Conservation (phyloP, 208 protist species). For the Acanthamoeba royreba region DNA sequence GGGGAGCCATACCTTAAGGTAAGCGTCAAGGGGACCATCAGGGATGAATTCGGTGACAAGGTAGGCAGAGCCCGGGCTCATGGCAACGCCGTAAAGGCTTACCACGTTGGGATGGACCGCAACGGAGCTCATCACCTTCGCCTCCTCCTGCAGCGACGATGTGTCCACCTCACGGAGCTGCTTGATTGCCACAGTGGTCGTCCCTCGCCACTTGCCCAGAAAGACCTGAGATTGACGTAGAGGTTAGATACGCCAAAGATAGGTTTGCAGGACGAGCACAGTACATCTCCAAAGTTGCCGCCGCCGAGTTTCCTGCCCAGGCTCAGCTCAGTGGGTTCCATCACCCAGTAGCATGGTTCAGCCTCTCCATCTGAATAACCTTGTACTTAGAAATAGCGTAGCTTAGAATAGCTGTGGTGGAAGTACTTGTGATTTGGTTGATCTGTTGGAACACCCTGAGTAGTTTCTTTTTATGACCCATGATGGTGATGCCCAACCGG, state of each 20-base stretch:
- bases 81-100: conserved; percentile 1
- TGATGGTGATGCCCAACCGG: not conserved
- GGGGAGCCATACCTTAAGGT: not conserved
- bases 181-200: not conserved
- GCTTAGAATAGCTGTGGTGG: not conserved
- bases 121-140: not conserved
- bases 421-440: not conserved
- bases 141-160: not conserved
- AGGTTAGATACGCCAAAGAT: not conserved
- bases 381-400: not conserved
- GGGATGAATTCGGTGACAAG: conserved; percentile 37
- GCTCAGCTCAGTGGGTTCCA: not conserved
- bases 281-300: not conserved
- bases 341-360: not conserved
- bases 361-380: not conserved
- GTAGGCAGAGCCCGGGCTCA: not conserved
- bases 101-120: conserved; percentile 36
- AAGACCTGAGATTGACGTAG: not conserved
- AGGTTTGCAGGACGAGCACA: no score
- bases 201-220: not conserved
- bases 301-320: not conserved
- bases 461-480: not conserved
- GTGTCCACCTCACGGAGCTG: not conserved
- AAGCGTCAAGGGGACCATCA: not conserved
- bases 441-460: not conserved